These are phyloP conservation scores for Fusarium sp. DNA, from an alignment of 2,329 filamentous ascomycete genomes.

Conservation along the genomic window DNA sequence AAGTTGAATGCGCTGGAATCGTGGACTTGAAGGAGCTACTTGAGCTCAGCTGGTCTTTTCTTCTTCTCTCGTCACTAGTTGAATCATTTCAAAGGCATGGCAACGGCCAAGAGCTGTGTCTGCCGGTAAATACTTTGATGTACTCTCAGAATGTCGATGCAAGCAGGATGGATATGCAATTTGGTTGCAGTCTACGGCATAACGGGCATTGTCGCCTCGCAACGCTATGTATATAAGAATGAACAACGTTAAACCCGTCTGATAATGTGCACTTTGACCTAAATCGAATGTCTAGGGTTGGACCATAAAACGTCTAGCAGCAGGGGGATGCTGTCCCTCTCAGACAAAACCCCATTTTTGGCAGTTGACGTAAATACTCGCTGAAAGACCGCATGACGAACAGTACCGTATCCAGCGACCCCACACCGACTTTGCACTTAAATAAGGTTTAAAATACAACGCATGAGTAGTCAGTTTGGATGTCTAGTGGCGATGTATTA, in stretches of 20 bases:
- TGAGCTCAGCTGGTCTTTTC: not conserved
- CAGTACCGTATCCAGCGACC: not conserved
- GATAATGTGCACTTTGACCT: not conserved
- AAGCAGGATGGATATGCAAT: not conserved
- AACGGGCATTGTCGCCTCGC: not conserved
- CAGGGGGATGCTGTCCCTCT: no score
- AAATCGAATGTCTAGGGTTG: rapidly evolving
- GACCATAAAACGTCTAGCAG: rapidly evolving
- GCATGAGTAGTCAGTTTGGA: not conserved
- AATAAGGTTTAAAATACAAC: not conserved
- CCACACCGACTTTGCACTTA: not conserved
- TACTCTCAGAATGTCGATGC: not conserved
- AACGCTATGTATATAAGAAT: not conserved
- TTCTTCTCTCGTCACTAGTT: not conserved
- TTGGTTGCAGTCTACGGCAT: not conserved
- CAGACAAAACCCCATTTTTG: not conserved
- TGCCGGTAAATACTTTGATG: not conserved
- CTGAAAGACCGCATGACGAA: not conserved
- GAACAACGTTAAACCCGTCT: not conserved
- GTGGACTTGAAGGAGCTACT: not conserved
- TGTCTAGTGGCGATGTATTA: not conserved
- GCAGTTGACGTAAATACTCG: not conserved
- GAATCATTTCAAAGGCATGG: not conserved
- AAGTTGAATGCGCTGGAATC: not conserved
- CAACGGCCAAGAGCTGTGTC: not conserved